phyloP scores from a whole-genome alignment of 2,329 filamentous ascomycete species.

The Alternaria gansuensis region DNA sequence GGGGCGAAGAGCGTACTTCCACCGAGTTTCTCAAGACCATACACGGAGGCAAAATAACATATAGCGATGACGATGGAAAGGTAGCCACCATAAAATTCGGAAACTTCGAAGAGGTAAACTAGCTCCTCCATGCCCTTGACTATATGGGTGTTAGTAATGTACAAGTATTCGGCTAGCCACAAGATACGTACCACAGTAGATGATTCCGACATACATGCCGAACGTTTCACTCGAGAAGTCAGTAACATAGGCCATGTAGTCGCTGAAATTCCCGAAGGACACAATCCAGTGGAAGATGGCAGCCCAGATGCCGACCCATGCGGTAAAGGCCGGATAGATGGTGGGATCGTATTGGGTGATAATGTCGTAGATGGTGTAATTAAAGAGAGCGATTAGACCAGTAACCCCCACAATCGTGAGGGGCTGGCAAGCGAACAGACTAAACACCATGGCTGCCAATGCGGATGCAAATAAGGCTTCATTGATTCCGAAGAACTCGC shows the following conservation, averaged over 20 bases:
- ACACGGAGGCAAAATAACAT: constrained; percentile 62
- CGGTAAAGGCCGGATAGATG: constrained; percentile 64
- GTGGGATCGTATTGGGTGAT: constrained; percentile 59
- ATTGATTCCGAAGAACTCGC: constrained; percentile 65
- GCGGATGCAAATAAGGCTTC: constrained; percentile 65
- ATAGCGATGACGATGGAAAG: constrained; percentile 62
- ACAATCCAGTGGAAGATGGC: constrained; percentile 67
- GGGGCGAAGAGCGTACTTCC: constrained; percentile 57
- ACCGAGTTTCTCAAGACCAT: constrained; percentile 61
- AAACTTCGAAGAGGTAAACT: constrained; percentile 59
- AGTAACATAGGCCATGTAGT: constrained; percentile 68
- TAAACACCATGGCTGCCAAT: constrained; percentile 65
- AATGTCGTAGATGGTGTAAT: constrained; percentile 69
- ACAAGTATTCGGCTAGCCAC: background rate
- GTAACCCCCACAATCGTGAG: constrained; percentile 67
- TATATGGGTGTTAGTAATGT: constrained; percentile 29
- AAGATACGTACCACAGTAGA: constrained; percentile 60
- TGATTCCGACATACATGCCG: constrained; percentile 65
- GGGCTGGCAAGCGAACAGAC: constrained; percentile 61
- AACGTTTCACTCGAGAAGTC: constrained; percentile 65
- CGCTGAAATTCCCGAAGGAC: constrained; percentile 62
- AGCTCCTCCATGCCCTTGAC: constrained; percentile 67
- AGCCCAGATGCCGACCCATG: constrained; percentile 66
- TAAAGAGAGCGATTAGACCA: constrained; percentile 61
- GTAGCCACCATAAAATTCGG: constrained; percentile 57